phyloP scores from a whole-genome alignment of 106 monocot species.

The Amphibolis antarctica region DNA sequence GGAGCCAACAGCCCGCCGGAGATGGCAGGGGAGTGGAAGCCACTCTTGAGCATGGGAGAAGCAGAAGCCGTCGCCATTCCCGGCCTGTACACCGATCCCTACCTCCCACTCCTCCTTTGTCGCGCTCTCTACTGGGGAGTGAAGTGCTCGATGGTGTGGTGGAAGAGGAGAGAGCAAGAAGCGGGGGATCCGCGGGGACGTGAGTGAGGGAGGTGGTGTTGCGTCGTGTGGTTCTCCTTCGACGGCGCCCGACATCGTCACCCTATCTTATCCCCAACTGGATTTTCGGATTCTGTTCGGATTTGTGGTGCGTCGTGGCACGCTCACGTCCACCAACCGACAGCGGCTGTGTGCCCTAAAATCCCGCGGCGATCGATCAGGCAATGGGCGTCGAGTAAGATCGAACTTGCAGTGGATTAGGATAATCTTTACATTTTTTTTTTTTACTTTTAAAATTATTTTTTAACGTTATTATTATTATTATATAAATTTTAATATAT shows the following conservation, averaged over 20 bases:
- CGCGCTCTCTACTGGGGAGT: neutral
- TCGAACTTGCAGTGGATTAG: no score
- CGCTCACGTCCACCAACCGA: neutral
- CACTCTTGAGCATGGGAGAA: slow-evolving; percentile 54
- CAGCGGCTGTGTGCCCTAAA: neutral
- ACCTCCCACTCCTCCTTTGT: neutral
- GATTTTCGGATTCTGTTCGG: neutral
- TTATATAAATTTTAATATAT: no score
- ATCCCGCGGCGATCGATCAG: no score
- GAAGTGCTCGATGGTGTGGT: neutral
- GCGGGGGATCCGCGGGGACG: no score
- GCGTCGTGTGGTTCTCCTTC: slow-evolving; percentile 1
- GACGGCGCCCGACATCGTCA: neutral
- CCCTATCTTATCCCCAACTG: slow-evolving; percentile 9
- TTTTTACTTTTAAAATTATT: no score
- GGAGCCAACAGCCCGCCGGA: slow-evolving; percentile 22
- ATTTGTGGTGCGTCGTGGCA: neutral
- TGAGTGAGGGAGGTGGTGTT: neutral
- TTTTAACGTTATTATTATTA: no score
- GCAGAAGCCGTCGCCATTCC: slow-evolving; percentile 33
- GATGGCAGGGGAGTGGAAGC: slow-evolving; percentile 21
- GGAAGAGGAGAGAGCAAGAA: neutral
- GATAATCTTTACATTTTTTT: no score
- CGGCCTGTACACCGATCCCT: neutral
- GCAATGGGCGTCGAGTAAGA: no score